These are phyloP conservation scores for Uncinocarpus reesii DNA, from an alignment of 2,329 filamentous ascomycete species.

Conservation along the genomic window DNA sequence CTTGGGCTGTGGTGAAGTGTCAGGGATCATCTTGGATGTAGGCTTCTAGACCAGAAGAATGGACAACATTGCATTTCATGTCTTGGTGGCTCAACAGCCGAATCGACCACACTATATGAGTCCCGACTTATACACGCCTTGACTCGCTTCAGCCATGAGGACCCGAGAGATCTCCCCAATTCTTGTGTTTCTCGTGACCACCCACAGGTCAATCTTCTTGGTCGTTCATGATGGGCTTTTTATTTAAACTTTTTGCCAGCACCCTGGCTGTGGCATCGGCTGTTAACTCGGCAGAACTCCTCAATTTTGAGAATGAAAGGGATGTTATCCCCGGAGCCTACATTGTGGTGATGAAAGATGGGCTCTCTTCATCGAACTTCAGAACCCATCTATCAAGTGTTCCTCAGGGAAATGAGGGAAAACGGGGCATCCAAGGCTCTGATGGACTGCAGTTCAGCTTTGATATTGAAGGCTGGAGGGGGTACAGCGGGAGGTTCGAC, in stretches of 20 bases:
- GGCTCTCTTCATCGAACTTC: constrained; percentile 2
- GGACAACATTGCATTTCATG: not conserved
- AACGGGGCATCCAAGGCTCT: not conserved
- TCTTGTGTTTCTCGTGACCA: not conserved
- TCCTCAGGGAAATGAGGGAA: constrained; percentile 4
- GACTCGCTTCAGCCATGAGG: not conserved
- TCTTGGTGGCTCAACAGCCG: not conserved
- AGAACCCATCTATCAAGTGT: not conserved
- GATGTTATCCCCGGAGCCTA: constrained; percentile 8
- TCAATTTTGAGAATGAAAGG: constrained; percentile 7
- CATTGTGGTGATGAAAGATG: constrained; percentile 14
- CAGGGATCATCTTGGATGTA: constrained; percentile 1
- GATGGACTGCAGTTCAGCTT: constrained; percentile 11
- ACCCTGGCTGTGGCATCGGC: constrained; percentile 3
- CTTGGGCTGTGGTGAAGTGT: not conserved
- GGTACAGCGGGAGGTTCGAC: constrained; percentile 15
- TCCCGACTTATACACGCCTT: not conserved
- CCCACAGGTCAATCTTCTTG: not conserved
- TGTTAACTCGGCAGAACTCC: not conserved
- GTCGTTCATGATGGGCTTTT: not conserved
- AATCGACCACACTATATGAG: not conserved
- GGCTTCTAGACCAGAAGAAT: not conserved
- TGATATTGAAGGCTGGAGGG: constrained; percentile 14
- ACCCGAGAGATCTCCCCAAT: not conserved
- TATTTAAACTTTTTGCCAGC: constrained; percentile 1